Conservation (phyloP, 108 stramenopile genomes). For the Skeletonema menzelii region DNA sequence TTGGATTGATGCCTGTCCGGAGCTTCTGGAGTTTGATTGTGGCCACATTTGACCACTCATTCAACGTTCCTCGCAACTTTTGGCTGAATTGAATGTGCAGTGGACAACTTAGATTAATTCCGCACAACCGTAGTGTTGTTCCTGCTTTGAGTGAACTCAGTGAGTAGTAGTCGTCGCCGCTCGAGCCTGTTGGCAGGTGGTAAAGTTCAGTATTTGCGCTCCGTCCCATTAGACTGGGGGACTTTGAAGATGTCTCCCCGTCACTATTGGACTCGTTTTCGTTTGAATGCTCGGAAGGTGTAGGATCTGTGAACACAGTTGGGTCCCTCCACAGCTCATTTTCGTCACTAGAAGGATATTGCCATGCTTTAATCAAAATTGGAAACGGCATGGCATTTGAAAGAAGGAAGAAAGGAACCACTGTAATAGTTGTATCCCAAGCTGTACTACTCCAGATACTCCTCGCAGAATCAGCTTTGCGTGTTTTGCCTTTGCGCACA, state of each 20-base stretch:
- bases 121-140: conserved; percentile 21
- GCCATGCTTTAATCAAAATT: conserved; percentile 26
- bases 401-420: conserved; percentile 28
- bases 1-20: conserved; percentile 24
- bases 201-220: neutral
- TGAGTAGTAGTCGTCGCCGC: conserved; percentile 7
- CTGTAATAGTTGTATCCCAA: conserved; percentile 12
- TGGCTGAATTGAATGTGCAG: conserved; percentile 33
- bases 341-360: conserved; percentile 10
- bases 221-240: conserved; percentile 3
- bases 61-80: neutral
- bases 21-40: conserved; percentile 12
- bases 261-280: conserved; percentile 25
- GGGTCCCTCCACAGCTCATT: conserved; percentile 19
- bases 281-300: neutral
- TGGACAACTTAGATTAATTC: conserved; percentile 20
- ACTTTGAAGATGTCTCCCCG: conserved; percentile 23
- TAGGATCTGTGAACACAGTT: neutral
- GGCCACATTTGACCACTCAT: conserved; percentile 22
- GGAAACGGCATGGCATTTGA: conserved; percentile 23
- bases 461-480: neutral
- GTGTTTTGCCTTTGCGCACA: neutral
- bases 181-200: conserved; percentile 10
- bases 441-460: conserved; percentile 4
- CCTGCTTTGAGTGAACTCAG: conserved; percentile 4